phyloP scores from a whole-genome alignment of 2,329 filamentous ascomycete species.

The Calonectria hongkongensis region DNA sequence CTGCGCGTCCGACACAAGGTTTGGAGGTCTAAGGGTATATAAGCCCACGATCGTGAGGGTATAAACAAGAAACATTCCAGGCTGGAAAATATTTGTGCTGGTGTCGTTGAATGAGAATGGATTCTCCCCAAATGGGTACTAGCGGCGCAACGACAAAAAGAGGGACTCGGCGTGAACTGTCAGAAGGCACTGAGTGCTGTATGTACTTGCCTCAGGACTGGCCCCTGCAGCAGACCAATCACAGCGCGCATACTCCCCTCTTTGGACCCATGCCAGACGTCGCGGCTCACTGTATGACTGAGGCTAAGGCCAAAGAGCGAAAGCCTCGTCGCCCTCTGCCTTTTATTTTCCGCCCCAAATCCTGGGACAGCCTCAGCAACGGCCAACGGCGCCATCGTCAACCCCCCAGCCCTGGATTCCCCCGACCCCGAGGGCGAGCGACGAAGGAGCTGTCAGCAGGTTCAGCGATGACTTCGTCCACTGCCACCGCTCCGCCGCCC shows the following conservation, averaged over 20 bases:
- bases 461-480: constrained; percentile 78
- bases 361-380: constrained; percentile 37
- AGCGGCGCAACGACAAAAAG: constrained; percentile 27
- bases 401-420: constrained; percentile 46
- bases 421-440: constrained; percentile 57
- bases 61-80: constrained; percentile 3
- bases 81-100: background rate
- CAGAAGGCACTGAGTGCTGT: constrained; percentile 36
- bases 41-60: background rate
- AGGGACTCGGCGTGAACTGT: constrained; percentile 46
- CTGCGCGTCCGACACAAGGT: background rate
- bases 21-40: no score
- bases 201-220: constrained; percentile 22
- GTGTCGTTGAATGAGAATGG: constrained; percentile 8
- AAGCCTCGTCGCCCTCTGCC: constrained; percentile 55
- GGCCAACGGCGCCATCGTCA: constrained; percentile 42
- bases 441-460: constrained; percentile 74
- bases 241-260: constrained; percentile 47
- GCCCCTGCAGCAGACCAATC: constrained; percentile 48
- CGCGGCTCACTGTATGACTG: constrained; percentile 53
- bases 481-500: constrained; percentile 49
- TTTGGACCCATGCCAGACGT: constrained; percentile 53
- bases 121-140: constrained; percentile 23
- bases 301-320: constrained; percentile 44
- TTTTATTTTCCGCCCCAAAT: constrained; percentile 53